Conservation (phyloP, 1,284 basidiomycete genomes). For the Retiboletus flavoniger region DNA sequence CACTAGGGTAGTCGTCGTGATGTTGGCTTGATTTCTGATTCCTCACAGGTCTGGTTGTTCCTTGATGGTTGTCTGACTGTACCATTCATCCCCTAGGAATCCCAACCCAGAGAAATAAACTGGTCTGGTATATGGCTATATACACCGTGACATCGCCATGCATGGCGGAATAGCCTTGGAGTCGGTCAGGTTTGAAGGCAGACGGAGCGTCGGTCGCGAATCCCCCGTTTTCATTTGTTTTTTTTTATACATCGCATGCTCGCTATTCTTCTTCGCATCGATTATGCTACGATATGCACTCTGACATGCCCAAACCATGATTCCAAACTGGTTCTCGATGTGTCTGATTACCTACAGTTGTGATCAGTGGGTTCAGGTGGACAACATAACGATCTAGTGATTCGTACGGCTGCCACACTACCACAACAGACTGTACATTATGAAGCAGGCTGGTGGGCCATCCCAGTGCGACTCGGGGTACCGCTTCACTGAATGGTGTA, state of each 20-base stretch:
- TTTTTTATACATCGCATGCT: constrained; percentile 16
- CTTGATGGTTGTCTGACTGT: constrained; percentile 74
- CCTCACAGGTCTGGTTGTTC: constrained; percentile 40
- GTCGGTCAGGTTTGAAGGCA: constrained; percentile 10
- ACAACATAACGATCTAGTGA: too few species aligned
- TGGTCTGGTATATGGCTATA: constrained; percentile 5
- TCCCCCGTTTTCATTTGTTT: constrained; percentile 1
- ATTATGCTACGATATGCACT: constrained; percentile 25
- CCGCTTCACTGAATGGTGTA: too few species aligned
- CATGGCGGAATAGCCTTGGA: constrained; percentile 15
- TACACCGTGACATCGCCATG: constrained; percentile 10
- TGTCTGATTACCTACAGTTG: not conserved
- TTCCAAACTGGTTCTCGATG: not conserved
- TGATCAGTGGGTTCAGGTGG: too few species aligned
- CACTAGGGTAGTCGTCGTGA: too few species aligned
- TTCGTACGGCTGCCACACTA: too few species aligned
- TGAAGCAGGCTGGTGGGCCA: too few species aligned
- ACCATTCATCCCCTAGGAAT: constrained; percentile 52
- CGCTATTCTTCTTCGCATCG: constrained; percentile 4
- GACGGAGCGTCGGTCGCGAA: constrained; percentile 7
- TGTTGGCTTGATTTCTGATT: constrained; percentile 4
- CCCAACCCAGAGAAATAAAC: constrained; percentile 80
- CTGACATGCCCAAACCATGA: constrained; percentile 23
- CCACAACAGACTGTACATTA: too few species aligned
- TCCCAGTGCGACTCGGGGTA: too few species aligned